phyloP scores from a whole-genome alignment of 208 protist species.

The Porcisia hertigi region DNA sequence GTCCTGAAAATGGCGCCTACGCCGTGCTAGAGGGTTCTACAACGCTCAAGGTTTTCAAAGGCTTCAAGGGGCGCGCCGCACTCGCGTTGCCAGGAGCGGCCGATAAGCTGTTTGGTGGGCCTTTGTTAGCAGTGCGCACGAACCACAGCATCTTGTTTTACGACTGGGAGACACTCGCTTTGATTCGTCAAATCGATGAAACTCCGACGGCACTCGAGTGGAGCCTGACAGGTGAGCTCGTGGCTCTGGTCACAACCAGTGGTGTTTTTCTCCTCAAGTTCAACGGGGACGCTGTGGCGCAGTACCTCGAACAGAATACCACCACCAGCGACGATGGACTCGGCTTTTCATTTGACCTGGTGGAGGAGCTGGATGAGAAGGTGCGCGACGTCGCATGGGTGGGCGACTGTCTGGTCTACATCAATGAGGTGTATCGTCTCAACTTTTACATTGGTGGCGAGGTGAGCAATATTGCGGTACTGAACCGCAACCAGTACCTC shows the following conservation, averaged over 20 bases:
- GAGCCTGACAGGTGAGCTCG: constrained; percentile 89
- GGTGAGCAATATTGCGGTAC: constrained; percentile 91
- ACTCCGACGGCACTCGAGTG: constrained; percentile 90
- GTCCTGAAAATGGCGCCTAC: constrained; percentile 86
- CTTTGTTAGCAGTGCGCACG: constrained; percentile 90
- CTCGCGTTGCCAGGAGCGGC: constrained; percentile 64
- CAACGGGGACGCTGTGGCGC: constrained; percentile 82
- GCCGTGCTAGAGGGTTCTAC: constrained; percentile 90
- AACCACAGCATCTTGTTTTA: constrained; percentile 93
- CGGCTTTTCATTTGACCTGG: constrained; percentile 95
- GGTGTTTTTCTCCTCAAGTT: constrained; percentile 96
- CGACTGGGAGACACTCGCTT: constrained; percentile 94
- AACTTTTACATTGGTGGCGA: constrained; percentile 98
- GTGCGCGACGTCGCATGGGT: constrained; percentile 95
- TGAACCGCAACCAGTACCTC: constrained; percentile 90
- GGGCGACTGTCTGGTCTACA: constrained; percentile 98
- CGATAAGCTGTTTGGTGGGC: constrained; percentile 87
- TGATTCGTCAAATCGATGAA: constrained; percentile 97
- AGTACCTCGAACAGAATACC: constrained; percentile 66
- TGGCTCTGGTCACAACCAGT: constrained; percentile 89
- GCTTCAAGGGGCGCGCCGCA: constrained; percentile 94
- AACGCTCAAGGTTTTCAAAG: constrained; percentile 92
- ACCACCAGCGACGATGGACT: constrained; percentile 91
- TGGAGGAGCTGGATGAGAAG: constrained; percentile 93
- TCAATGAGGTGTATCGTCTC: constrained; percentile 91